phyloP scores from a whole-genome alignment of 768 basidiomycete species.

The Grammothele lineata region DNA sequence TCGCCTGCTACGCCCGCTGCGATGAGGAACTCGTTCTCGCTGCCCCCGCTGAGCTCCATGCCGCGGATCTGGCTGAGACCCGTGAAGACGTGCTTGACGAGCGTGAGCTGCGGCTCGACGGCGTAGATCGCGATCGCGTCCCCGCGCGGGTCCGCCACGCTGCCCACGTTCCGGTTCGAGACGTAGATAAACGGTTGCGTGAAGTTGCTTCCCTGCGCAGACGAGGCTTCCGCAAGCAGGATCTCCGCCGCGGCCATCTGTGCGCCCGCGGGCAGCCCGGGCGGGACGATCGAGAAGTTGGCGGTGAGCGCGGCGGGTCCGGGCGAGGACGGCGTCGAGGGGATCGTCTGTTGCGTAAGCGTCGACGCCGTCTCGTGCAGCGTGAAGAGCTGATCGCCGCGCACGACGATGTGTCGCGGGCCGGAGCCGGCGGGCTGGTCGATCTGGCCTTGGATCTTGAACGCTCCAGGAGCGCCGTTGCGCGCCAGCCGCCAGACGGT shows the following conservation, averaged over 20 bases:
- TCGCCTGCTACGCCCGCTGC: conserved; percentile 51
- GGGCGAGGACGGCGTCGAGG: conserved; percentile 40
- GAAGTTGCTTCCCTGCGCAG: conserved; percentile 35
- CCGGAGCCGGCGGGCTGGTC: conserved; percentile 57
- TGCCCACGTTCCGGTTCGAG: conserved; percentile 62
- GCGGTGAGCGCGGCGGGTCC: conserved; percentile 44
- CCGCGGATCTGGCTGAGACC: conserved; percentile 61
- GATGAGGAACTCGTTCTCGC: conserved; percentile 48
- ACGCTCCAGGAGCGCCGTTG: conserved; percentile 38
- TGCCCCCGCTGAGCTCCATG: conserved; percentile 48
- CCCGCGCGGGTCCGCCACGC: conserved; percentile 39
- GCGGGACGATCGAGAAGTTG: conserved; percentile 44
- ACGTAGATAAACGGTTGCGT: conserved; percentile 54
- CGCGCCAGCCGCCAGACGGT: conserved; percentile 61
- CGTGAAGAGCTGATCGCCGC: conserved; percentile 45
- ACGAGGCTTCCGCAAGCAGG: conserved; percentile 47
- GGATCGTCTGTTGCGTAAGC: conserved; percentile 57
- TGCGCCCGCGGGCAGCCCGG: conserved; percentile 34
- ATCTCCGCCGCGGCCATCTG: conserved; percentile 56
- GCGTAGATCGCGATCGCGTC: conserved; percentile 65
- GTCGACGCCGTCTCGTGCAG: conserved; percentile 55
- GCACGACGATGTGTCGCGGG: conserved; percentile 43
- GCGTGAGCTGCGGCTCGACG: conserved; percentile 36
- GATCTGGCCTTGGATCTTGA: conserved; percentile 55
- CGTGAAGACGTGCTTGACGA: conserved; percentile 56